These are phyloP conservation scores for Gypsophila paniculata DNA, from an alignment of 179 eudicot species.

Conservation along the genomic window DNA sequence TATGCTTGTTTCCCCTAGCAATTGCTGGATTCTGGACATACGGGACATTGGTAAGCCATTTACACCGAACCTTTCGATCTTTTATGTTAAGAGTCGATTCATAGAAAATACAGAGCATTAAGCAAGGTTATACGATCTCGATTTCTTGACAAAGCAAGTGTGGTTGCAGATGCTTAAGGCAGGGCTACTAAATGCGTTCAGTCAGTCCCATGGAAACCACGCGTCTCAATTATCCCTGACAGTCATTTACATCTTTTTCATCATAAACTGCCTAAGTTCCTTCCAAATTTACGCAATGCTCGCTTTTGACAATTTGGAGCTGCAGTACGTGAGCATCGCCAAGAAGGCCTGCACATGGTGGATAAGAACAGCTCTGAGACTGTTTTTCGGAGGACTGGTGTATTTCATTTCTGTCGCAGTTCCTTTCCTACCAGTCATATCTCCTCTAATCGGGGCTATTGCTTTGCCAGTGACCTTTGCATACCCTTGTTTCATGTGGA, in stretches of 20 bases:
- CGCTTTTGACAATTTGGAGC: constrained; percentile 27
- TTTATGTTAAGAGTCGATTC: neutral
- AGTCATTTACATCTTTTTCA: constrained; percentile 23
- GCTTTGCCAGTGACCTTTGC: constrained; percentile 42
- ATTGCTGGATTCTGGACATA: constrained; percentile 25
- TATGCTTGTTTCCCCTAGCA: constrained; percentile 24
- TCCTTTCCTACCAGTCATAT: constrained; percentile 47
- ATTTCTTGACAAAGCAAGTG: neutral
- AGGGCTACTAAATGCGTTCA: constrained; percentile 13
- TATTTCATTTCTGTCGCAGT: constrained; percentile 47
- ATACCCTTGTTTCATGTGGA: constrained; percentile 72
- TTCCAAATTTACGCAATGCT: constrained; percentile 28
- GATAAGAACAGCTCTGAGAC: constrained; percentile 31
- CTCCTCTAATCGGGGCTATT: constrained; percentile 40
- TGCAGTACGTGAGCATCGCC: constrained; percentile 14
- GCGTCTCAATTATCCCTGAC: constrained; percentile 17
- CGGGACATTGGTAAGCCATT: constrained; percentile 19
- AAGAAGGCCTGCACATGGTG: constrained; percentile 29
- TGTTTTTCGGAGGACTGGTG: constrained; percentile 46
- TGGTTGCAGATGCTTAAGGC: constrained; percentile 17
- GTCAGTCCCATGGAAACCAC: constrained; percentile 7
- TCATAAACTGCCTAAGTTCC: constrained; percentile 21
- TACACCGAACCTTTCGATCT: neutral
- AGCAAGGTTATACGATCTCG: neutral
- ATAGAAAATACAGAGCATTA: too few species aligned